phyloP scores from a whole-genome alignment of 352 stramenopile genomes.

The Phytophthora brassicae region DNA sequence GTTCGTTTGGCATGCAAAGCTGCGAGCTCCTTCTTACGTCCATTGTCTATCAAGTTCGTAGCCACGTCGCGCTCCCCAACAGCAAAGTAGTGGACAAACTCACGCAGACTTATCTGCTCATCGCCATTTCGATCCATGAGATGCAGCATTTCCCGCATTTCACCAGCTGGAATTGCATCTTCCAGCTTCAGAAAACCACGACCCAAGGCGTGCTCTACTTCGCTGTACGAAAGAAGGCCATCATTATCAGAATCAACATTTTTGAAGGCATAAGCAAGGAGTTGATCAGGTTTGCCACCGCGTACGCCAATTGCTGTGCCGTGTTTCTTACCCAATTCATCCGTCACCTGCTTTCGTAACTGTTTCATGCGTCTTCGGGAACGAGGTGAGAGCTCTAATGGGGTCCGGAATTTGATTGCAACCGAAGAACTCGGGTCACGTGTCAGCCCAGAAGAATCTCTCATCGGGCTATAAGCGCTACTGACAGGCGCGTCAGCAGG shows the following conservation, averaged over 20 bases:
- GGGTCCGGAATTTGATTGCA: slow-evolving; percentile 68
- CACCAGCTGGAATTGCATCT: slow-evolving; percentile 39
- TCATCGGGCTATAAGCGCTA: slow-evolving; percentile 43
- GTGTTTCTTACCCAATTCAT: slow-evolving; percentile 59
- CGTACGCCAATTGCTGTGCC: slow-evolving; percentile 55
- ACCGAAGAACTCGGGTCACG: slow-evolving; percentile 55
- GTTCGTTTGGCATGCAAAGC: slow-evolving; percentile 59
- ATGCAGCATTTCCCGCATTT: slow-evolving; percentile 76
- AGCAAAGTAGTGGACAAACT: slow-evolving; percentile 86
- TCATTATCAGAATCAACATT: slow-evolving; percentile 79
- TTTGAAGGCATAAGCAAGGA: slow-evolving; percentile 79
- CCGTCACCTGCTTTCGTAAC: slow-evolving; percentile 58
- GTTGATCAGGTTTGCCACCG: slow-evolving; percentile 62
- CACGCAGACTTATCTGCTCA: slow-evolving; percentile 73
- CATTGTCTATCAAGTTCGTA: slow-evolving; percentile 69
- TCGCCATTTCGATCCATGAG: slow-evolving; percentile 76
- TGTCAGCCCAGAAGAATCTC: slow-evolving; percentile 19
- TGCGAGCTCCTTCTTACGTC: slow-evolving; percentile 56
- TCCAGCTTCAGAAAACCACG: slow-evolving; percentile 59
- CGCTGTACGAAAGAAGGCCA: slow-evolving; percentile 69
- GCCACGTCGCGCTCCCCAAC: slow-evolving; percentile 53
- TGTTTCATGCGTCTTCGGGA: slow-evolving; percentile 67
- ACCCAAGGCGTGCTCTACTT: slow-evolving; percentile 63
- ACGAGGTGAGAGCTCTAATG: slow-evolving; percentile 59
- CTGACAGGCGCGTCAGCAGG: neutral